Base-by-base conservation (phyloP, 108 stramenopile species). In the Asterionellopsis glacialis region DNA sequence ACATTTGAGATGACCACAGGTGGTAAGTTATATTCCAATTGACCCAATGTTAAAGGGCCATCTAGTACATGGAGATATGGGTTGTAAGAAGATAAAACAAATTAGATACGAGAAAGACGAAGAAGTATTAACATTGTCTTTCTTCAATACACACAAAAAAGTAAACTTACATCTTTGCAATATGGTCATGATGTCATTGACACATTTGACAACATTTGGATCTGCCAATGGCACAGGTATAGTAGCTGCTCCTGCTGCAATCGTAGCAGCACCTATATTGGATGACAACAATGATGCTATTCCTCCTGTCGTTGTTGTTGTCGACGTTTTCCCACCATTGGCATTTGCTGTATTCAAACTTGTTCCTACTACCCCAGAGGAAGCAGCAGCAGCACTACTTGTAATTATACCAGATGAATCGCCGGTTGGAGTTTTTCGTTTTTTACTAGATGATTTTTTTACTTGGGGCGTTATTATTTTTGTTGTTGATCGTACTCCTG, bases 11-110 rank as follows among this genome's bases (percentile, higher is more conserved):
- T 33, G 33, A 33, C 33, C 33, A 33, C 33, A 33, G 68, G 60
- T 38, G 74, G 74, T 22, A 75, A n/a, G 44, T 75, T 75, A 54
- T 63, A 69, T 49, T 75, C 74, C 21, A 75, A 22, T 61, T 75
- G 74, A 21, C 55, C 53, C 16, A 65, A 28, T 18, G 74, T 65
- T 21, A 75, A 48, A 15, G 74, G 74, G 9, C 74, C 74, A 42
- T 67, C 72, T 73, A 45, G 43, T 26, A 1, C 49, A 50, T 55
- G n/a, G n/a, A n/a, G n/a, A n/a, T n/a, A n/a, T n/a, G n/a, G n/a
- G n/a, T n/a, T n/a, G n/a, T n/a, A n/a, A n/a, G n/a, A n/a, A n/a
- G n/a, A n/a, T n/a, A n/a, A n/a, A n/a, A n/a, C n/a, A n/a, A n/a
- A n/a, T n/a, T n/a, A n/a, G n/a, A n/a, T n/a, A n/a, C n/a, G n/a